Percentiles rank a stretch among this genome's conserved stretches.
Conservation (phyloP, 495 filamentous ascomycete genomes). For the Hypoxylon perforatum region DNA sequence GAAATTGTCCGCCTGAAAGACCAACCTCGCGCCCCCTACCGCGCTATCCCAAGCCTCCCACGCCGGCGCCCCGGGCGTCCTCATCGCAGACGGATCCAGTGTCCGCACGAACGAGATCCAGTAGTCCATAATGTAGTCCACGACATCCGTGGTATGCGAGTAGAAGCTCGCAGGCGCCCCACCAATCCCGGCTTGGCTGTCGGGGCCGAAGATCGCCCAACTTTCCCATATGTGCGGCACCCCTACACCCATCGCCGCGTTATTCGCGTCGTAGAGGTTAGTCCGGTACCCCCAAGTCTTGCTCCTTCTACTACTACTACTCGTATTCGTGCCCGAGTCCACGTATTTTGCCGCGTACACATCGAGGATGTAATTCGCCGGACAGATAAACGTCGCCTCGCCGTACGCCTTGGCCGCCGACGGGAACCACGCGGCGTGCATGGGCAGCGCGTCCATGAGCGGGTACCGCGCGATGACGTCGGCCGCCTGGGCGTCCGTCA, state of each 20-base stretch:
- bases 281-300: slow-evolving; percentile 47
- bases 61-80: slow-evolving; percentile 34
- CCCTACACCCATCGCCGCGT: slow-evolving; percentile 38
- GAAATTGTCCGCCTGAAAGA: slow-evolving; percentile 49
- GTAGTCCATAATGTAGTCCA: slow-evolving; percentile 54
- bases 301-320: slow-evolving; percentile 17
- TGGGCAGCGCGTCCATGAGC: slow-evolving; percentile 33
- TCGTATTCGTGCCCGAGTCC: slow-evolving; percentile 1
- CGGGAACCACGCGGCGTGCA: slow-evolving; percentile 52
- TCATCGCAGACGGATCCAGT: slow-evolving; percentile 49
- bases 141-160: slow-evolving; percentile 48
- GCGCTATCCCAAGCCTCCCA: slow-evolving; percentile 50
- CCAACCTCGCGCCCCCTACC: slow-evolving; percentile 32
- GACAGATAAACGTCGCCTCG: slow-evolving; percentile 73
- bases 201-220: slow-evolving; percentile 57
- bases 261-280: slow-evolving; percentile 43
- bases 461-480: slow-evolving; percentile 51
- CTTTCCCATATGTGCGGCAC: slow-evolving; percentile 53
- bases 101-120: slow-evolving; percentile 54
- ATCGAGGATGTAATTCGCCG: slow-evolving; percentile 53
- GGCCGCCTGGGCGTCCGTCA: slow-evolving; percentile 60
- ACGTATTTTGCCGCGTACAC: slow-evolving; percentile 27
- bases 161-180: slow-evolving; percentile 45
- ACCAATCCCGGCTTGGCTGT: slow-evolving; percentile 33
- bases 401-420: slow-evolving; percentile 64